phyloP scores from a whole-genome alignment of 441 rosid species.

The Aquilaria agallochum region DNA sequence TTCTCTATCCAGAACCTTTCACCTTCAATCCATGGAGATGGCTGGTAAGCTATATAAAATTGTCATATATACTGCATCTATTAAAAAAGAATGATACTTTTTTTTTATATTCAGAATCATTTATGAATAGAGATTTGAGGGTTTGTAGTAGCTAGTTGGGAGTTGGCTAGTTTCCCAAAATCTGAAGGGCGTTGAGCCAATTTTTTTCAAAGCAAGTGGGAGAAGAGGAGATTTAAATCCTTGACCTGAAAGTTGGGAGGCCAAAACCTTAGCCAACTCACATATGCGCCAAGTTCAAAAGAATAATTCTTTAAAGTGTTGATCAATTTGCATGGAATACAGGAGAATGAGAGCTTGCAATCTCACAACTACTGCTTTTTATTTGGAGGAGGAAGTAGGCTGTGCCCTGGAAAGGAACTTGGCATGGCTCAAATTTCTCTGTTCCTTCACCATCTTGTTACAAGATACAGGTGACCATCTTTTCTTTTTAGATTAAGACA shows the following conservation, averaged over 20 bases:
- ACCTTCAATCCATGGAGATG: constrained; percentile 92
- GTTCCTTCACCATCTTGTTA: constrained; percentile 80
- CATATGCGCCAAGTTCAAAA: not conserved
- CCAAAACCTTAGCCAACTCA: not conserved
- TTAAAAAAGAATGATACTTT: not conserved
- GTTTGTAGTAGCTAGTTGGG: too few species aligned
- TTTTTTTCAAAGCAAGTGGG: too few species aligned
- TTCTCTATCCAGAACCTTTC: constrained; percentile 64
- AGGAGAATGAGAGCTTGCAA: constrained; percentile 63
- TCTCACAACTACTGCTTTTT: constrained; percentile 47
- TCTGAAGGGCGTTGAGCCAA: too few species aligned
- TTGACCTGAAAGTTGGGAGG: too few species aligned
- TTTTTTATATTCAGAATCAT: not conserved
- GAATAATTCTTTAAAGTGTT: too few species aligned
- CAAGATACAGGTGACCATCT: constrained; percentile 54
- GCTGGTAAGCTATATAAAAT: constrained; percentile 44
- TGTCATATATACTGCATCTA: not conserved
- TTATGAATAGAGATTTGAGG: too few species aligned
- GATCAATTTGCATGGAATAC: not conserved
- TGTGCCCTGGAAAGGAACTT: constrained; percentile 86
- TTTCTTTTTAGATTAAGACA: not conserved
- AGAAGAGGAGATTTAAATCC: too few species aligned
- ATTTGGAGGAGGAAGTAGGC: constrained; percentile 83
- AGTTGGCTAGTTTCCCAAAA: too few species aligned
- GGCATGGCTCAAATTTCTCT: constrained; percentile 84